Percentiles rank a stretch among this genome's conserved stretches.
These are phyloP conservation scores for Tuber aestivum DNA, from an alignment of 495 filamentous ascomycete genomes.

Conservation along the genomic window DNA sequence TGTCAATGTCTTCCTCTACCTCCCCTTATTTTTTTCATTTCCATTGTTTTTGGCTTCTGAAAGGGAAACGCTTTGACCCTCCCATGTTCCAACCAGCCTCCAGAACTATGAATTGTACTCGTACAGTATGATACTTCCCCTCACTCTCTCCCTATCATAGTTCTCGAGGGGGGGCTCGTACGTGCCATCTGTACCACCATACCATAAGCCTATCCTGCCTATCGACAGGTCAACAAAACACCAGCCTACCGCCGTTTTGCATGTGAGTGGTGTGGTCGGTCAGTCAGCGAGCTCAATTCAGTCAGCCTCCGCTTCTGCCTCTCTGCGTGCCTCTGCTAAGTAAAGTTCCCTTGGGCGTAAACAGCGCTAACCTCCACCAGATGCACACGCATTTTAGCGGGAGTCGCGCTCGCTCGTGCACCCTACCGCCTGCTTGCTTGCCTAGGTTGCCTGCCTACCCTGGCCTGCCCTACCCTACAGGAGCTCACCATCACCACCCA, in stretches of 20 bases:
- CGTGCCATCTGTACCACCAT: not conserved
- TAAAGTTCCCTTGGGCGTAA: slow-evolving; percentile 2
- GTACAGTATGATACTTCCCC: too few species aligned
- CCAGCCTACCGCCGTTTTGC: not conserved
- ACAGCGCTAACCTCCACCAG: slow-evolving; percentile 1
- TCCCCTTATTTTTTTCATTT: not conserved
- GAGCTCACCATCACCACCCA: slow-evolving; percentile 1
- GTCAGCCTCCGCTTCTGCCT: slow-evolving; percentile 1
- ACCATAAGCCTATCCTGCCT: not conserved
- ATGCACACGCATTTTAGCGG: slow-evolving; percentile 1
- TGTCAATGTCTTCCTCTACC: not conserved
- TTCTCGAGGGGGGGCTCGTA: not conserved
- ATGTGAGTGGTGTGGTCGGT: slow-evolving; percentile 3
- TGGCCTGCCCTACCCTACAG: slow-evolving; percentile 1
- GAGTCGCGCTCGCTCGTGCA: slow-evolving; percentile 1
- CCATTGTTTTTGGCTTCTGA: not conserved
- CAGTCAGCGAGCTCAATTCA: not conserved
- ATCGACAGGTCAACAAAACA: not conserved
- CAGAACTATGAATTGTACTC: not conserved
- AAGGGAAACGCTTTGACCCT: not conserved
- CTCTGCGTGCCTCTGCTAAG: not conserved
- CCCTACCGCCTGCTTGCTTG: not conserved
- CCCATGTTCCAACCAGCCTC: not conserved
- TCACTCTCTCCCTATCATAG: not conserved
- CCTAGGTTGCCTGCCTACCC: not conserved